Evolutionary conservation across 2,329 filamentous ascomycete species (phyloP).

Genomic region (Aureobasidium sp.): DNA sequence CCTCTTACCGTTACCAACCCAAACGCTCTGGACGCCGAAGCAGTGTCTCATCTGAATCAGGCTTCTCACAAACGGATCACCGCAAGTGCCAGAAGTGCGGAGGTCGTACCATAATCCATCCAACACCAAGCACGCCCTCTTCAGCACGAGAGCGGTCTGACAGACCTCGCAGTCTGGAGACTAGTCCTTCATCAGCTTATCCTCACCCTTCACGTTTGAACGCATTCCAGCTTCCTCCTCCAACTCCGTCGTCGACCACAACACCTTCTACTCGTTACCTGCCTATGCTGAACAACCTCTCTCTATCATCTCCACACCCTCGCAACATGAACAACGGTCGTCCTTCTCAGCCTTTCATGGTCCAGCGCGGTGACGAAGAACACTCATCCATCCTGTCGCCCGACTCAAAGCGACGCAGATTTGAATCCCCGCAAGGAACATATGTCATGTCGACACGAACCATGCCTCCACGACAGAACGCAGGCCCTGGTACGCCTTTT

Average conservation of each 20-base stretch:
- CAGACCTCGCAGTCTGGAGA: constrained; percentile 1
- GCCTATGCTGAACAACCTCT: constrained; percentile 29
- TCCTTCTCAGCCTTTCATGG: constrained; percentile 3
- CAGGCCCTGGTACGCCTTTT: constrained; percentile 33
- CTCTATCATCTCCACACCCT: constrained; percentile 28
- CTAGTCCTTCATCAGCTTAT: constrained; percentile 10
- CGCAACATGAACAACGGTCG: constrained; percentile 17
- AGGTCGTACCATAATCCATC: constrained; percentile 52
- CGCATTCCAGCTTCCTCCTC: constrained; percentile 21
- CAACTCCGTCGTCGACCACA: constrained; percentile 25
- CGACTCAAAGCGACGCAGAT: constrained; percentile 58
- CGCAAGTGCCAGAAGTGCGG: constrained; percentile 63
- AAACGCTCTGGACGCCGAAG: constrained; percentile 47
- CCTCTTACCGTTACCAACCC: constrained; percentile 90
- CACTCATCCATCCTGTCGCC: constrained; percentile 42
- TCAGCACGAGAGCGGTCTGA: constrained; percentile 16
- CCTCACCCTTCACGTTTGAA: constrained; percentile 11
- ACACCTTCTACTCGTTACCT: constrained; percentile 32
- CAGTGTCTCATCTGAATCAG: constrained; percentile 23
- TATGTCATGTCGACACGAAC: constrained; percentile 34
- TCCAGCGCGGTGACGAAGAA: constrained; percentile 26
- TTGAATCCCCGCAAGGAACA: constrained; percentile 40
- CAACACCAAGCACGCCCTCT: constrained; percentile 22
- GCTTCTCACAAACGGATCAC: constrained; percentile 29
- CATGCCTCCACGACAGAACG: constrained; percentile 26